phyloP scores from a whole-genome alignment of 2,329 filamentous ascomycete species.

The Botrytis galanthina region DNA sequence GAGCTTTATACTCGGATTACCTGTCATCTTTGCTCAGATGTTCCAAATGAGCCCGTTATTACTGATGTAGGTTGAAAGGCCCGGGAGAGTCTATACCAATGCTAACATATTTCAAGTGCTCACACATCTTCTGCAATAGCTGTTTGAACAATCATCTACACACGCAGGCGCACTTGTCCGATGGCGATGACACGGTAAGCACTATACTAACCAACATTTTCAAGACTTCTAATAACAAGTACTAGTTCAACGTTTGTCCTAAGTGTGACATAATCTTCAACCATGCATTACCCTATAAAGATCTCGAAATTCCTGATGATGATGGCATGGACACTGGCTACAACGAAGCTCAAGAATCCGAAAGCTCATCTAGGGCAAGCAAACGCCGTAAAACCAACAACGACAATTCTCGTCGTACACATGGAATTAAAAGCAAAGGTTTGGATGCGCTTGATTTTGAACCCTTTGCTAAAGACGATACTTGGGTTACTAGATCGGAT shows the following conservation, averaged over 20 bases:
- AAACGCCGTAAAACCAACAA: conserved; percentile 14
- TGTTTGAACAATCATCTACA: conserved; percentile 44
- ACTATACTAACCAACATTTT: too few species aligned
- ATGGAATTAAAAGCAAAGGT: conserved; percentile 24
- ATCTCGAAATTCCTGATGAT: conserved; percentile 20
- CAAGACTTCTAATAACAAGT: not conserved
- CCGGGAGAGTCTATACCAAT: not conserved
- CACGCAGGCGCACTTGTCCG: not conserved
- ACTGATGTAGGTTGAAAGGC: conserved; percentile 38
- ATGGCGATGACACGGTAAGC: conserved; percentile 7
- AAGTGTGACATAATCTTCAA: conserved; percentile 28
- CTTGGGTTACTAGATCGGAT: conserved; percentile 33
- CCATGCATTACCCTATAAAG: conserved; percentile 5
- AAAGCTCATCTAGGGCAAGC: not conserved
- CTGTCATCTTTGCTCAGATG: conserved; percentile 45
- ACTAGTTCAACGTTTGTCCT: conserved; percentile 26
- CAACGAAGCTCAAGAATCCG: not conserved
- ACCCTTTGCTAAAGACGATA: conserved; percentile 27
- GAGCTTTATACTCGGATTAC: conserved; percentile 38
- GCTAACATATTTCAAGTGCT: conserved; percentile 41
- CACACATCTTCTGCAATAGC: conserved; percentile 53
- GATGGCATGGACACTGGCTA: conserved; percentile 16
- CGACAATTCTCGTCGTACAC: not conserved
- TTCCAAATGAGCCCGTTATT: conserved; percentile 43
- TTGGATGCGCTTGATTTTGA: conserved; percentile 32